Percentiles rank a stretch among this genome's conserved stretches.
Conservation (phyloP, 805 yeast genomes). For the Sungouiella thailandica region DNA sequence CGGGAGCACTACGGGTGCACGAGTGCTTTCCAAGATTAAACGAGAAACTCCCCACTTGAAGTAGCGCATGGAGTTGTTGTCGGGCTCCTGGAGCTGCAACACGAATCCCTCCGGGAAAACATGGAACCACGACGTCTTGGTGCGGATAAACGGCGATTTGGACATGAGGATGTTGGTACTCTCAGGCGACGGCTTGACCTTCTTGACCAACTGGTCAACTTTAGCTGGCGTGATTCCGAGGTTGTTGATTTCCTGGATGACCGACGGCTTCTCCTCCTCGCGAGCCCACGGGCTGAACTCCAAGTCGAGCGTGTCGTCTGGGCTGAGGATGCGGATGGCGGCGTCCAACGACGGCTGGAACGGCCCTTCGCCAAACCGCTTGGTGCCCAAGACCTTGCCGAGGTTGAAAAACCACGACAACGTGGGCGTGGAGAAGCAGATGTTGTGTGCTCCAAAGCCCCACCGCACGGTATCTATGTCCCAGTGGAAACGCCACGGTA, state of each 20-base stretch:
- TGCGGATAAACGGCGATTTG: slow-evolving; percentile 50
- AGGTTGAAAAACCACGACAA: slow-evolving; percentile 66
- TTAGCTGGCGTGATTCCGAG: slow-evolving; percentile 4
- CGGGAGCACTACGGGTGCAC: slow-evolving; percentile 83
- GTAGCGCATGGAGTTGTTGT: slow-evolving; percentile 82
- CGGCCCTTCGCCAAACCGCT: slow-evolving; percentile 88
- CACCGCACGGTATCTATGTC: slow-evolving; percentile 72
- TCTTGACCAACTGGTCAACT: slow-evolving; percentile 15
- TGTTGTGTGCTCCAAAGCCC: slow-evolving; percentile 92
- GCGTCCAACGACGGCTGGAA: slow-evolving; percentile 90
- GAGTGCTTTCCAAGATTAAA: slow-evolving; percentile 72
- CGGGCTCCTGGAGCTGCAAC: slow-evolving; percentile 76
- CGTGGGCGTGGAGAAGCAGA: slow-evolving; percentile 64
- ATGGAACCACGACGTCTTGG: slow-evolving; percentile 83
- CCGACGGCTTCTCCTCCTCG: slow-evolving; percentile 26
- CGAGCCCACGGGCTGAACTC: slow-evolving; percentile 33
- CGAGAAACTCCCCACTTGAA: slow-evolving; percentile 95
- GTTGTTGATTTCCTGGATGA: slow-evolving; percentile 35
- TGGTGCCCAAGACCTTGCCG: slow-evolving; percentile 85
- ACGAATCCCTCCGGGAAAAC: slow-evolving; percentile 95
- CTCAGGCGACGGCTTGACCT: slow-evolving; percentile 25
- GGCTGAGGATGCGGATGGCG: slow-evolving; percentile 70
- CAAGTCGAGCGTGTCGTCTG: slow-evolving; percentile 61
- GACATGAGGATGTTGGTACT: slow-evolving; percentile 28
- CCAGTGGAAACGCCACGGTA: slow-evolving; percentile 65